These are phyloP conservation scores for Schizonepeta tenuifolia DNA, from an alignment of 257 asterid genomes.

Conservation along the genomic window DNA sequence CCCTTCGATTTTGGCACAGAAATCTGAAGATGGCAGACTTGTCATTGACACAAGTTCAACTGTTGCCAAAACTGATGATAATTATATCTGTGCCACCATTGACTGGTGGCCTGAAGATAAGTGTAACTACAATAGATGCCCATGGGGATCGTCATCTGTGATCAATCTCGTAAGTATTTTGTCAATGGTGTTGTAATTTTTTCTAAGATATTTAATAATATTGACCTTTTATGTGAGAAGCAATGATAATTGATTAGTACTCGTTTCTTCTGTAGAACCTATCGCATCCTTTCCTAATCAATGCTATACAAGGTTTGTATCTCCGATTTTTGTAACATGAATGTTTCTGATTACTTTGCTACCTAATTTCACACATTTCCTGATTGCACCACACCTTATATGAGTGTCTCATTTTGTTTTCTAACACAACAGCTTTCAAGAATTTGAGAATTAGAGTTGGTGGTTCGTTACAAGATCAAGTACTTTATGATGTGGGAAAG, in stretches of 20 bases:
- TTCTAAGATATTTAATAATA: constrained; percentile 1
- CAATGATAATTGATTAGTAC: not conserved
- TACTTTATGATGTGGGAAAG: constrained; percentile 67
- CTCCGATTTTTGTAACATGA: constrained; percentile 13
- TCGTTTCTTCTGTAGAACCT: constrained; percentile 59
- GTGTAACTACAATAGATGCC: constrained; percentile 83
- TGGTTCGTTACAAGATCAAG: constrained; percentile 98
- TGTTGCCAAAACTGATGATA: constrained; percentile 70
- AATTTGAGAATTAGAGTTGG: constrained; percentile 81
- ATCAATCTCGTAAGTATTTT: constrained; percentile 63
- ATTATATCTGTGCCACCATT: constrained; percentile 85
- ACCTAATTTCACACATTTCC: not conserved
- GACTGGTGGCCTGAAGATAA: constrained; percentile 99
- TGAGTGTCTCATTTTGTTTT: constrained; percentile 21
- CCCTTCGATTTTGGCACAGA: constrained; percentile 54
- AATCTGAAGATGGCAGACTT: constrained; percentile 51
- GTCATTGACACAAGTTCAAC: constrained; percentile 50
- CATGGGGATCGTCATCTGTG: constrained; percentile 82
- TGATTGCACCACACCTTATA: not conserved
- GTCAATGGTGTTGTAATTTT: not conserved
- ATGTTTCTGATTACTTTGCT: not conserved
- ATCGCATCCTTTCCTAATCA: constrained; percentile 71
- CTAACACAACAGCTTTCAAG: constrained; percentile 67
- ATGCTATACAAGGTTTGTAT: constrained; percentile 76
- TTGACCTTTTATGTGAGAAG: not conserved